Evolutionary conservation across 352 stramenopile genomes (phyloP).

Genomic region (Phytophthora crassamura): DNA sequence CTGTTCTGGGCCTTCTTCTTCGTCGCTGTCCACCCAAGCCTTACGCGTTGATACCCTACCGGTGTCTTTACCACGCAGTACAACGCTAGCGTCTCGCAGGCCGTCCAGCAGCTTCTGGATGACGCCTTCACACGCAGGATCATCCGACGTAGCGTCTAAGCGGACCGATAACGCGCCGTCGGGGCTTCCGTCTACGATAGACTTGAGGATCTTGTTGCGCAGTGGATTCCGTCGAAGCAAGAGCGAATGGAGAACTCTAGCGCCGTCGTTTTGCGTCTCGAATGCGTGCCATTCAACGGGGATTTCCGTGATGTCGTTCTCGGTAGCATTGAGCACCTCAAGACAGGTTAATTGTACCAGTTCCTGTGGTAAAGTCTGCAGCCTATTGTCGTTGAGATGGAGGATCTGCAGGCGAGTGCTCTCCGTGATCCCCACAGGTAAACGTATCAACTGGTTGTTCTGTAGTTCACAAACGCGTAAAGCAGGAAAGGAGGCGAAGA

Average conservation of each 20-base stretch:
- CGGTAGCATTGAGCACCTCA: conserved; percentile 46
- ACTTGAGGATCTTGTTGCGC: conserved; percentile 32
- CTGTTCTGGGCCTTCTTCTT: conserved; percentile 12
- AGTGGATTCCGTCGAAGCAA: conserved; percentile 57
- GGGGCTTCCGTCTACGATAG: conserved; percentile 38
- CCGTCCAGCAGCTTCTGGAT: conserved; percentile 62
- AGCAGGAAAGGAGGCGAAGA: conserved; percentile 48
- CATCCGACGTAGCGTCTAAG: conserved; percentile 18
- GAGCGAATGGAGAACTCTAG: conserved; percentile 48
- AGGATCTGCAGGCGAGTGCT: conserved; percentile 49
- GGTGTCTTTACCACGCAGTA: conserved; percentile 5
- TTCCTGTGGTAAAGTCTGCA: conserved; percentile 38
- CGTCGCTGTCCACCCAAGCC: conserved; percentile 32
- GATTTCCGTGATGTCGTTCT: conserved; percentile 55
- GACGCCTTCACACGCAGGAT: conserved; percentile 49
- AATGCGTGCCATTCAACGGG: conserved; percentile 63
- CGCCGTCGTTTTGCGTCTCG: conserved; percentile 28
- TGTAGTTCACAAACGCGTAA: conserved; percentile 52
- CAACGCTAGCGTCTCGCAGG: conserved; percentile 37
- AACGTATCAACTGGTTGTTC: conserved; percentile 41
- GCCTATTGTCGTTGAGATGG: conserved; percentile 57
- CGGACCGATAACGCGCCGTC: conserved; percentile 7
- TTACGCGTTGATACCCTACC: conserved; percentile 10
- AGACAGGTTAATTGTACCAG: conserved; percentile 43
- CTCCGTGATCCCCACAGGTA: conserved; percentile 42